Evolutionary conservation across 305 asterid genomes (phyloP).

Genomic region (Fraxinus paxiana): DNA sequence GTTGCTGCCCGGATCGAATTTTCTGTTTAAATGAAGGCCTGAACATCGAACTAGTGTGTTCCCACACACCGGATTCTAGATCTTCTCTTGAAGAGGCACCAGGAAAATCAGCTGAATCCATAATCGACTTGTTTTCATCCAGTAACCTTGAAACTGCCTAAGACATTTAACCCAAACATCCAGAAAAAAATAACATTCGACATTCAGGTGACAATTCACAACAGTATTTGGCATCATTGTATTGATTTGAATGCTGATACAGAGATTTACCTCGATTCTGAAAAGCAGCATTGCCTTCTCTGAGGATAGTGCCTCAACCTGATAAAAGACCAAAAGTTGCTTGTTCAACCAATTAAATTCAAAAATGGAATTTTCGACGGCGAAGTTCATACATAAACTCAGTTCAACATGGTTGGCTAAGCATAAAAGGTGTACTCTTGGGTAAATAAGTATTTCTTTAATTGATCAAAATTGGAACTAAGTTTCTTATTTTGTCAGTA

Average conservation of each 20-base stretch:
- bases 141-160: slow-evolving; percentile 70
- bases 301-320: slow-evolving; percentile 87
- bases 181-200: not conserved
- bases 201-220: not conserved
- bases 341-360: slow-evolving; percentile 20
- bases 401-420: not conserved
- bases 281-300: slow-evolving; percentile 77
- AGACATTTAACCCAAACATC: slow-evolving; percentile 18
- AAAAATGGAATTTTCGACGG: not conserved
- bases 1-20: slow-evolving; percentile 69
- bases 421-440: not conserved
- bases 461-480: not conserved
- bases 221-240: slow-evolving; percentile 12
- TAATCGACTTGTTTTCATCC: slow-evolving; percentile 46
- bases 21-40: slow-evolving; percentile 49
- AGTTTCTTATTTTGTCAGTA: not conserved
- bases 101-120: slow-evolving; percentile 38
- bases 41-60: slow-evolving; percentile 44
- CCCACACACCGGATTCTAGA: slow-evolving; percentile 50
- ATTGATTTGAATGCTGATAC: not conserved
- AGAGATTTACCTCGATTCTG: slow-evolving; percentile 63
- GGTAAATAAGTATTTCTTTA: not conserved
- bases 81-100: slow-evolving; percentile 52
- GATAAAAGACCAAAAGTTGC: slow-evolving; percentile 21
- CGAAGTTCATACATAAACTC: not conserved